Evolutionary conservation across 371 early-diverging fungal genomes (phyloP), one percentile per base, ranked within the genome.

Genomic region (Lichtheimia ramosa): DNA sequence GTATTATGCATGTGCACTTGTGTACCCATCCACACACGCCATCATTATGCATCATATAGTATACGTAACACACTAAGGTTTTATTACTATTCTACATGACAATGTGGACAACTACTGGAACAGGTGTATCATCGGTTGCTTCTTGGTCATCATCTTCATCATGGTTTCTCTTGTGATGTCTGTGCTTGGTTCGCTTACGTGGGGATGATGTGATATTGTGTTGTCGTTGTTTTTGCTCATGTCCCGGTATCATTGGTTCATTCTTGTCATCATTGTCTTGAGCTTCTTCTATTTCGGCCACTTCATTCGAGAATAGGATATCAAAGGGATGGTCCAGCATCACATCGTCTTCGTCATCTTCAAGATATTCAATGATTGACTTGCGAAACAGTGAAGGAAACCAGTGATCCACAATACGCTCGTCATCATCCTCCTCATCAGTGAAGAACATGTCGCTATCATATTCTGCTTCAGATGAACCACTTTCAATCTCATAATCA

Each of bases 351-450:
- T 50, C 62, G 7, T 56, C 51, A 28, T 62, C 62, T 14, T 54
- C 54, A 48, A 65, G 18, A 42, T 48, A 51, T 43, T 59, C 65
- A 41, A 65, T 65, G 8, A 54, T 51, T 0, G 65, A 65, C 27
- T 51, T 48, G 23, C 60, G 60, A 13, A 59, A 34, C 23, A 65
- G 40, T 34, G 65, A 65, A 12, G 65, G 60, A 56, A 65, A 65
- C 65, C 60, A 65, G 34, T 62, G 57, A 5, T 65, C 66, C 8
- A 63, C 56, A 15, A 59, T 49, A 25, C 56, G 41, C 18, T 65
- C 60, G 7, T 61, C 60, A 21, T 42, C 42, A 3, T 51, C 48
- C 10, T 63, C 62, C 14, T 62, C 58, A 14, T 62, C 55, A 1
- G 46, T 53, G 4, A 14, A 20, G 18, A 27, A 23, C 18, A 12